Base-by-base conservation (phyloP, 75 land plant species). In the Chamaecyparis obtusa region DNA sequence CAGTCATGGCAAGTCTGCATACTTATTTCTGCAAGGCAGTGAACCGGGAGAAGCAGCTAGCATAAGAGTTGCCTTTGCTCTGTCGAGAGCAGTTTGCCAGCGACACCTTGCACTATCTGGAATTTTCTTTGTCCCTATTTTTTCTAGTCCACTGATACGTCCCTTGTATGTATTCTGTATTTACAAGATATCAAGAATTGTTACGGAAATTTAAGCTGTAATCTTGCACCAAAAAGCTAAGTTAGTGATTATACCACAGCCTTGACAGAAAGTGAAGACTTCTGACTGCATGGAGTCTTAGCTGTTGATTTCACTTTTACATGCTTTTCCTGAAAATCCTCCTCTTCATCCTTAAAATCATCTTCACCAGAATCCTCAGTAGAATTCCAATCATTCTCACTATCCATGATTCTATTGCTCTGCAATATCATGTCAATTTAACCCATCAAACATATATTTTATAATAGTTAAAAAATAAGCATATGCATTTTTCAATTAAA, bases 301-400 rank as follows among this genome's bases (percentile, higher is more conserved):
- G 88, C 71, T 87, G 21, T 48, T 86, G 51, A 76, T 88, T 80
- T 51, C 16, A 32, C 30, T 8, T 44, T 81, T 1, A n/a, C n/a
- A 36, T n/a, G 60, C 74, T 60, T 85, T 14, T 83, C 44, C 43
- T 2, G 32, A 13, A 56, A 27, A n/a, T 91, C 94, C 83, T 35
- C 74, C 48, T 90, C 93, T 33, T 91, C 91, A 85, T 89, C 90
- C 35, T 88, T 88, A 24, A 85, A 85, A 24, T 86, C 84, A 57
- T 86, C 88, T 71, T 83, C 86, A 15, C 85, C 91, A 60, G 85
- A 85, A 56, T 87, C 90, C 30, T 87, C 89, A 21, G 64, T 55
- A 51, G 82, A 64, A 64, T 84, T 83, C 84, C 89, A 86, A 19
- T 87, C 91, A 82, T 90, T 87, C 35, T 90, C 92, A 83, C 88